Evolutionary conservation across 2,329 filamentous ascomycete species (phyloP), one percentile per base, ranked within the genome.

Genomic region (Ceratocystis destructans): DNA sequence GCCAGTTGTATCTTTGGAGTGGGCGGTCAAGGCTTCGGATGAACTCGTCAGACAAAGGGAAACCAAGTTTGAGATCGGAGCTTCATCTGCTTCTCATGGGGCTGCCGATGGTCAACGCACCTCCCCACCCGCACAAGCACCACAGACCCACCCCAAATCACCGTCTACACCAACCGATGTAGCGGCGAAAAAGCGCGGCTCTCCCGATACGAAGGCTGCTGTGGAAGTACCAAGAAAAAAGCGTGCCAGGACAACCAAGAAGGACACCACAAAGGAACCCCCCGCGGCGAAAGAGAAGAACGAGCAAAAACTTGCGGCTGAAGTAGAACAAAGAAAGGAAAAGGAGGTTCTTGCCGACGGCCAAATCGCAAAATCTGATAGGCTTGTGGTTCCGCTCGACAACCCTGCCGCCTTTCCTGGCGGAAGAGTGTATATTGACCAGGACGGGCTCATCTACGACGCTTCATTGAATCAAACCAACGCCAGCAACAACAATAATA

Each of bases 391-490:
- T 53, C 81, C 82, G 0, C 69, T 84, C 1, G 83, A 86, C 68
- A 77, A 80, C 41, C 73, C 72, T 17, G 78, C 76, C 62, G 71
- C 73, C 1, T 71, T 78, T 1, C 6, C 67, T 10, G 72, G 70
- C 15, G 78, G 76, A 50, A 72, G 75, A 20, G 89, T 95, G 41
- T 85, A 87, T 71, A 82, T 93, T 66, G 87, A 87, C 68, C 75
- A 81, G 0, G 75, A 81, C 48, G 83, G 84, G 22, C 76, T 87
- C 66, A 89, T 93, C 61, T 93, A 83, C 73, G 90, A 95, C 72
- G 89, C 88, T 0, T 85, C 87, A 0, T 78, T 95, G 59, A 94
- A 92, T 70, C 87, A 92, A 73, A 88, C 89, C 10, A 88, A 90
- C 70, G 78, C 88, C 0, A 76, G 78, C 0, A 75, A 80, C 61